A percentile compares a stretch with the other conserved stretches of the same genome.
These are phyloP conservation scores for Penicillium tannophilum DNA, from an alignment of 495 filamentous ascomycete species.

Conservation along the genomic window DNA sequence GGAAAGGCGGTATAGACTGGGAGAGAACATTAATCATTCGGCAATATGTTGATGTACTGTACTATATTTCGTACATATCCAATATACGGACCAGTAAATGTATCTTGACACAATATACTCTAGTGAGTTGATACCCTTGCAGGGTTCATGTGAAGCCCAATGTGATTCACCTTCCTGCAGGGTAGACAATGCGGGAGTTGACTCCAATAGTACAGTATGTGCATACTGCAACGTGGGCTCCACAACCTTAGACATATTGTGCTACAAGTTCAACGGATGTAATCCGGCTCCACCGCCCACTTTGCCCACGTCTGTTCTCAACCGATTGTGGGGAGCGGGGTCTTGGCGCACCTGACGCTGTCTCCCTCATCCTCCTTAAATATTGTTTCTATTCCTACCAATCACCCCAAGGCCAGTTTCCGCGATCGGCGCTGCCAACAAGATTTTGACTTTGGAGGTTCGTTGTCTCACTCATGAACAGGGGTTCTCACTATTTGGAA, in stretches of 20 bases:
- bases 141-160: slow-evolving; percentile 2
- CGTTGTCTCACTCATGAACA: slow-evolving; percentile 12
- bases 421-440: slow-evolving; percentile 21
- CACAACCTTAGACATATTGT: slow-evolving; percentile 5
- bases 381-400: not conserved
- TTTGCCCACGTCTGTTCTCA: not conserved
- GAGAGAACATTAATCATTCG: not conserved
- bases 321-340: slow-evolving; percentile 21
- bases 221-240: slow-evolving; percentile 1
- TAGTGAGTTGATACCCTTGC: not conserved
- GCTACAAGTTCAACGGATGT: slow-evolving; percentile 1
- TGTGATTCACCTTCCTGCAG: not conserved
- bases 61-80: no score
- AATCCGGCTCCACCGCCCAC: not conserved
- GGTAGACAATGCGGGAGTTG: not conserved
- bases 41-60: no score
- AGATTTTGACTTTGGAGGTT: slow-evolving; percentile 8
- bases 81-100: not conserved
- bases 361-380: not conserved
- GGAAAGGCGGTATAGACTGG: not conserved
- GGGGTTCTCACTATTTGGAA: slow-evolving; percentile 10
- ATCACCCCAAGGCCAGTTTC: slow-evolving; percentile 6
- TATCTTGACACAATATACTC: not conserved
- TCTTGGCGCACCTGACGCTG: slow-evolving; percentile 14
- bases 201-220: not conserved